These are phyloP conservation scores for Castanea mollissima DNA, from an alignment of 306 rosid genomes.

Conservation along the genomic window DNA sequence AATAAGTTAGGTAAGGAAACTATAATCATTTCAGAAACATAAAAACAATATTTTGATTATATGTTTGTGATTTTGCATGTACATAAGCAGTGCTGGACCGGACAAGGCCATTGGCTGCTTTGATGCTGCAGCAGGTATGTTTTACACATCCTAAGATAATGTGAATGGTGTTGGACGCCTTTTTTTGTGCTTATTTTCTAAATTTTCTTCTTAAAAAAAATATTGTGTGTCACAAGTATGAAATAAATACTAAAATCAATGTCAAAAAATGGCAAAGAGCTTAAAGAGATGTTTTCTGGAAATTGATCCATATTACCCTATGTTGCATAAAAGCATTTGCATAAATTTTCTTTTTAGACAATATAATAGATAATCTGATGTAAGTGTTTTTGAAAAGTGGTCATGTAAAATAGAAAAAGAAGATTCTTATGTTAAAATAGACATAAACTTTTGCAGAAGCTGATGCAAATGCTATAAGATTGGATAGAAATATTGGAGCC, in stretches of 20 bases:
- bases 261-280: not conserved
- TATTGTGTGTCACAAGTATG: not conserved
- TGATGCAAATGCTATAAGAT: not conserved
- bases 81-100: conserved; percentile 30
- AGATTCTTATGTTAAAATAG: too few relatives aligned
- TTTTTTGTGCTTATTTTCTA: not conserved
- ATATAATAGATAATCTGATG: too few relatives aligned
- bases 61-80: conserved; percentile 20
- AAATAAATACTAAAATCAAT: not conserved
- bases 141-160: not conserved
- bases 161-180: not conserved
- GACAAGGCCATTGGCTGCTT: conserved; percentile 71
- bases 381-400: too few relatives aligned
- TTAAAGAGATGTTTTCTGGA: not conserved
- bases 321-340: not conserved
- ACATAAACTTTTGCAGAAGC: too few relatives aligned
- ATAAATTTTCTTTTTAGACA: too few relatives aligned
- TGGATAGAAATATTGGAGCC: not conserved
- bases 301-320: not conserved
- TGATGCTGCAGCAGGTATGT: conserved; percentile 73
- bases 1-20: not conserved
- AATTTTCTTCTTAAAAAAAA: not conserved
- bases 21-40: not conserved
- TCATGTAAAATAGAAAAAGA: too few relatives aligned
- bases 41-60: not conserved